Evolutionary conservation across 345 rosid genomes (phyloP).

Genomic region (sweet orange (Citrus sinensis)): DNA sequence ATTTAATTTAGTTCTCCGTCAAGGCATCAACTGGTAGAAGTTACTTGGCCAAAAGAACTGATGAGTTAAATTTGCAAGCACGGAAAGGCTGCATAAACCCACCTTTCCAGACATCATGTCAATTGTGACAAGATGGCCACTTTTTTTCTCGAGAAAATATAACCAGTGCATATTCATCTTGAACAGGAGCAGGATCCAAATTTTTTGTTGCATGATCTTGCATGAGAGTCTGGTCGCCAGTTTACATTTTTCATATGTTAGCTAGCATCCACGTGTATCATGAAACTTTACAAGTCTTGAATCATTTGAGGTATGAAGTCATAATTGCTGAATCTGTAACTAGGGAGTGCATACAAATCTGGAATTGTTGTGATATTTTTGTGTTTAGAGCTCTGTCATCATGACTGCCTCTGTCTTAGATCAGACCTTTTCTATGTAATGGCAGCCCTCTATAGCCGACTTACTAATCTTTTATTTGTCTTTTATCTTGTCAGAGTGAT

Average conservation of each 20-base stretch:
- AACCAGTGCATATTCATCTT: conserved; percentile 92
- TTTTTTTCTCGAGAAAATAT: conserved; percentile 89
- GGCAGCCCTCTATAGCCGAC: neutral
- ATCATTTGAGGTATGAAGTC: neutral
- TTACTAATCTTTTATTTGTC: neutral
- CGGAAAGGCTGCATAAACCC: conserved; percentile 14
- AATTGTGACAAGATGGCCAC: conserved; percentile 85
- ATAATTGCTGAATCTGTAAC: neutral
- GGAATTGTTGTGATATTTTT: neutral
- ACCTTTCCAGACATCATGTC: conserved; percentile 99
- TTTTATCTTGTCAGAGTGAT: conserved; percentile 47
- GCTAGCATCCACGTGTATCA: neutral
- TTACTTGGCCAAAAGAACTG: neutral
- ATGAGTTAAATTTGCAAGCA: neutral
- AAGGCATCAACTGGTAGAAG: neutral
- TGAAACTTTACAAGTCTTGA: neutral
- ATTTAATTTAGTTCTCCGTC: neutral
- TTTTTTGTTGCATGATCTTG: conserved; percentile 76
- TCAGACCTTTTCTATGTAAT: neutral
- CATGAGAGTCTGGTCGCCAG: conserved; percentile 71
- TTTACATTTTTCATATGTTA: conserved; percentile 56
- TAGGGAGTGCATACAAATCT: neutral
- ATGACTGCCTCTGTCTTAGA: neutral
- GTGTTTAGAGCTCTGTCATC: neutral
- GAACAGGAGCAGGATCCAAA: conserved; percentile 81